A percentile compares a stretch with the other conserved stretches of the same genome.
Conservation (phyloP, 306 rosid species). For the Pyrus betulifolia region DNA sequence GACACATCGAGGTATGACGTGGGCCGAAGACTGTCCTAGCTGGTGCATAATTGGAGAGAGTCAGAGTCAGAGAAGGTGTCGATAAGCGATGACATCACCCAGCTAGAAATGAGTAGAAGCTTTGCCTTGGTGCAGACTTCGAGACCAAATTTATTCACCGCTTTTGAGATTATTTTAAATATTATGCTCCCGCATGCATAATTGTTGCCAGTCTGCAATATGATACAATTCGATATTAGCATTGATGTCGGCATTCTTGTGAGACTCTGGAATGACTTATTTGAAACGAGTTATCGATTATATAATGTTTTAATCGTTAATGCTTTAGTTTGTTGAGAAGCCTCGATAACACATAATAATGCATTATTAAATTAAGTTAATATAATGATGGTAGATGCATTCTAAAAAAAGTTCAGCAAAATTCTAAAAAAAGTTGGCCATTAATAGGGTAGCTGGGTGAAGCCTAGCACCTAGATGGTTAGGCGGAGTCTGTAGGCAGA, state of each 20-base stretch:
- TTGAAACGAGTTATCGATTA: accelerated
- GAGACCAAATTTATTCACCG: slow-evolving; percentile 5
- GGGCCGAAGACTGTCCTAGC: neutral
- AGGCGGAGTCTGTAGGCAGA: accelerated
- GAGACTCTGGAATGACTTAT: too few species aligned
- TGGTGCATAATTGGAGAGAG: slow-evolving; percentile 22
- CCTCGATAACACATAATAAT: accelerated
- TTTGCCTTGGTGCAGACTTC: neutral
- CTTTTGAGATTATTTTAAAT: neutral
- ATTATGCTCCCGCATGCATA: neutral
- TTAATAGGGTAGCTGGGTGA: too few species aligned
- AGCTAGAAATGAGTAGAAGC: neutral
- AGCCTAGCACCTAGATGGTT: too few species aligned
- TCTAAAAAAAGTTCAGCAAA: too few species aligned
- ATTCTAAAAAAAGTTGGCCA: too few species aligned
- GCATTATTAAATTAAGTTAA: too few species aligned
- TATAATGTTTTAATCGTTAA: too few species aligned
- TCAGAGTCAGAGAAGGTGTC: neutral
- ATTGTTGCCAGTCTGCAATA: neutral
- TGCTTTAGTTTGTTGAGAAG: too few species aligned
- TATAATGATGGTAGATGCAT: accelerated
- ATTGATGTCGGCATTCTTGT: too few species aligned
- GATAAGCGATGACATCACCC: neutral
- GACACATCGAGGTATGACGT: neutral
- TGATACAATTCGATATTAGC: too few species aligned